Conservation (phyloP, 306 rosid genomes). For the Dryas alaskensis region DNA sequence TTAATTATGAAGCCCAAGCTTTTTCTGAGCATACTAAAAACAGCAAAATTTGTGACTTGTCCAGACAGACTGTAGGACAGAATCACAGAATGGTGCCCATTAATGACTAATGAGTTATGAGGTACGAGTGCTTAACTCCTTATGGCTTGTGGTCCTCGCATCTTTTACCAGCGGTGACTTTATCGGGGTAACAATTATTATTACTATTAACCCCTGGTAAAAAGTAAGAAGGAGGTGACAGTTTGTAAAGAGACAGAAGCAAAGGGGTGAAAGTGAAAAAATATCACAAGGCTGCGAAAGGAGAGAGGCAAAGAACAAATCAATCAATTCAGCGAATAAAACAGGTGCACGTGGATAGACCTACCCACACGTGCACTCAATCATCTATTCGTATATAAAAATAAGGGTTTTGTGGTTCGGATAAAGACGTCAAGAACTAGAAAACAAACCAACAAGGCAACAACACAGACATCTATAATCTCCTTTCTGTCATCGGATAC, state of each 20-base stretch:
- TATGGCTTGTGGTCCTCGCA: too few species aligned
- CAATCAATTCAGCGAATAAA: conserved; percentile 55
- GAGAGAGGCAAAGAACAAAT: conserved; percentile 32
- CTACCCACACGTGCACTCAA: conserved; percentile 97
- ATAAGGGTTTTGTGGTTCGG: conserved; percentile 7
- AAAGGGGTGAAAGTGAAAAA: not conserved
- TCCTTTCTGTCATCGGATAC: not conserved
- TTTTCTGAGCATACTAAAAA: too few species aligned
- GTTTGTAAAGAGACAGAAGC: conserved; percentile 4
- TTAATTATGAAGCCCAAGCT: not conserved
- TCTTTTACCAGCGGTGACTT: too few species aligned
- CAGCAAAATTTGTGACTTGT: not conserved
- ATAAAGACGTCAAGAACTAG: conserved; percentile 43
- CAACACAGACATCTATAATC: conserved; percentile 16
- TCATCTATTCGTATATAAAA: conserved; percentile 35
- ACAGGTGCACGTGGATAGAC: conserved; percentile 86
- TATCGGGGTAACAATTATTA: not conserved
- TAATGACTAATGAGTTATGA: too few species aligned
- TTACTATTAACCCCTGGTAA: not conserved
- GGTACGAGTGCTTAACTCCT: too few species aligned
- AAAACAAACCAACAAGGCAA: conserved; percentile 20
- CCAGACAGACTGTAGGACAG: not conserved
- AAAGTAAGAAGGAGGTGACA: conserved; percentile 11
- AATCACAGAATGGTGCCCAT: too few species aligned
- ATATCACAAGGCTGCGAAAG: not conserved